Conservation (phyloP, 352 stramenopile species). For the Phytophthora chlamydospora region DNA sequence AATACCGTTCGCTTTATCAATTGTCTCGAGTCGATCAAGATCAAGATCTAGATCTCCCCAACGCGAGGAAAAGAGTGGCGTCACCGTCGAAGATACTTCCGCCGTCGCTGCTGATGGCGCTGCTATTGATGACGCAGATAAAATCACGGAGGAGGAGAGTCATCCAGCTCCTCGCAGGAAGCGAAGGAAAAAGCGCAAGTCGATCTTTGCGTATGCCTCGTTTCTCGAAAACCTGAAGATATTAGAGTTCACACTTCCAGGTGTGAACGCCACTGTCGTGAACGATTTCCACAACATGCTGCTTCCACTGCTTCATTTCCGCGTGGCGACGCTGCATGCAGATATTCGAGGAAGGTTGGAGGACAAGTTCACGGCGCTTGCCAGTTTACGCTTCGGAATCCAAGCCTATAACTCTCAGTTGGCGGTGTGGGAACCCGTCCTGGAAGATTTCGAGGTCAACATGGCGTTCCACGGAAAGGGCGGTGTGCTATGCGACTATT, state of each 20-base stretch:
- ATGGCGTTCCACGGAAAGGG: constrained; percentile 70
- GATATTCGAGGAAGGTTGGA: constrained; percentile 70
- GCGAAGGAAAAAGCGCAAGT: constrained; percentile 29
- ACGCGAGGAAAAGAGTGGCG: constrained; percentile 13
- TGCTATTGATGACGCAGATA: background rate
- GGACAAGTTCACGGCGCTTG: constrained; percentile 64
- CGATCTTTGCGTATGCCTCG: constrained; percentile 26
- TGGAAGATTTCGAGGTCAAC: constrained; percentile 88
- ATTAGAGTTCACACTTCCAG: constrained; percentile 75
- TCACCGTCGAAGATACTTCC: constrained; percentile 13
- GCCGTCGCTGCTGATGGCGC: background rate
- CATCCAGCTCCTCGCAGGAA: constrained; percentile 14
- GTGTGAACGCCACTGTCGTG: constrained; percentile 80
- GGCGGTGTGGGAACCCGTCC: constrained; percentile 82
- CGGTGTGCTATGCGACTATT: constrained; percentile 80
- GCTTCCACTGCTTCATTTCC: constrained; percentile 80
- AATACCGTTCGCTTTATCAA: constrained; percentile 77
- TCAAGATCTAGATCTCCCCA: constrained; percentile 12
- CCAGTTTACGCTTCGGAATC: constrained; percentile 69
- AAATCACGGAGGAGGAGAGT: constrained; percentile 12
- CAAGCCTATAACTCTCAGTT: constrained; percentile 90
- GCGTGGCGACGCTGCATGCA: constrained; percentile 65
- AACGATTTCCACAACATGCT: constrained; percentile 92
- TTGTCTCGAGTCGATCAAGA: constrained; percentile 40
- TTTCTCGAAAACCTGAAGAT: constrained; percentile 77